A percentile compares a stretch with the other conserved stretches of the same genome.
Evolutionary conservation across 164 flowering plant species (phyloP).

Genomic region (Annona cherimola): DNA sequence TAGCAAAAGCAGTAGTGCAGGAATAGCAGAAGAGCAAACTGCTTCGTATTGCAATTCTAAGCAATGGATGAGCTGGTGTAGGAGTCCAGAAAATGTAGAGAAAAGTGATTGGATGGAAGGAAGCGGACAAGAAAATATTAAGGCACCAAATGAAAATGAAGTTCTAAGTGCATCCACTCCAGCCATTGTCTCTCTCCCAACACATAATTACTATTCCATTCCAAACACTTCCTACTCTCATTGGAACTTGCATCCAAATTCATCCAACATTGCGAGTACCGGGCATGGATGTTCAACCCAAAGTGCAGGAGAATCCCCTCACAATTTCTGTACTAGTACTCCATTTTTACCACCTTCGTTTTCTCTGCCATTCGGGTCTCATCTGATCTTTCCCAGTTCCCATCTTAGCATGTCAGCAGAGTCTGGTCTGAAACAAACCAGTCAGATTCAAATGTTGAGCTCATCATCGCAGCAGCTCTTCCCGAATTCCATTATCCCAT

Average conservation of each 20-base stretch:
- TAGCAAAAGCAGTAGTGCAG: conserved; percentile 13
- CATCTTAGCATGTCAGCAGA: conserved; percentile 20
- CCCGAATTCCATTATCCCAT: conserved; percentile 25
- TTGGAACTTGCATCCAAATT: conserved; percentile 39
- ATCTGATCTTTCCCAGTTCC: conserved; percentile 27
- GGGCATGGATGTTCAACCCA: conserved; percentile 30
- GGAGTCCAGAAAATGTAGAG: conserved; percentile 27
- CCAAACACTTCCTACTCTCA: conserved; percentile 39
- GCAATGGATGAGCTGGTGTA: conserved; percentile 23
- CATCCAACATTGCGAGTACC: conserved; percentile 17
- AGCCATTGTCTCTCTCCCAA: conserved; percentile 24
- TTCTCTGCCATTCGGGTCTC: conserved; percentile 39
- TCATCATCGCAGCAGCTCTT: conserved; percentile 27
- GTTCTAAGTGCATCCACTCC: conserved; percentile 19
- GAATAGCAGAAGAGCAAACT: conserved; percentile 21
- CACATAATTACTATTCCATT: conserved; percentile 25
- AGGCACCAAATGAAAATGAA: conserved; percentile 17
- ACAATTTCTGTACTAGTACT: conserved; percentile 20
- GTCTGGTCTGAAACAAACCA: conserved; percentile 37
- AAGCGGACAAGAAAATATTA: conserved; percentile 17
- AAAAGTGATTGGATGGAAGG: conserved; percentile 25
- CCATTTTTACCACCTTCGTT: conserved; percentile 25
- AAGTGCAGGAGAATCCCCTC: conserved; percentile 26
- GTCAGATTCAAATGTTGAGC: conserved; percentile 41
- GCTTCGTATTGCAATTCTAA: conserved; percentile 13